Percentiles rank a stretch among this genome's conserved stretches.
phyloP scores from a whole-genome alignment of 1,139 yeast species.

The Geotrichum phurueaensis region DNA sequence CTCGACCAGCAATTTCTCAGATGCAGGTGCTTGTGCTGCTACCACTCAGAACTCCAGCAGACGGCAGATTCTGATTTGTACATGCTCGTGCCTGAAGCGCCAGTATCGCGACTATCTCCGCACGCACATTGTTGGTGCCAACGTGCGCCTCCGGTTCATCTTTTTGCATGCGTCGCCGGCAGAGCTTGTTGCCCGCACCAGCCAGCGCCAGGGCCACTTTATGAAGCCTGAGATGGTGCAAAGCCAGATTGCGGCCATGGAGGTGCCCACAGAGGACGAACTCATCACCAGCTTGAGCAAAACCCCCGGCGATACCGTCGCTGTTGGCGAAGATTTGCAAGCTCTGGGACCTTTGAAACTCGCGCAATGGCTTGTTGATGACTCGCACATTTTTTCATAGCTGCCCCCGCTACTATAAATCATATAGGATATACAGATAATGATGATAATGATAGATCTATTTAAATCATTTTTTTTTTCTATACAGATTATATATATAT shows the following conservation, averaged over 20 bases:
- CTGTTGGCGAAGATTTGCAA: background rate
- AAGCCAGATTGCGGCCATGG: constrained; percentile 69
- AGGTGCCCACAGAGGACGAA: constrained; percentile 46
- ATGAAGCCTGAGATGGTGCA: constrained; percentile 83
- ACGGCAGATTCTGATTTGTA: constrained; percentile 45
- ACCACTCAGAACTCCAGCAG: background rate
- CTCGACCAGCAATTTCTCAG: background rate
- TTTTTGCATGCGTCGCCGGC: constrained; percentile 62
- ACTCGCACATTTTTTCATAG: background rate
- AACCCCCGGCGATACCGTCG: background rate
- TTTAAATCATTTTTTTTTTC: no score
- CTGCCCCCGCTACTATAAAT: background rate
- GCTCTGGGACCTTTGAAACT: background rate
- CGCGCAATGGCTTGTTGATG: background rate
- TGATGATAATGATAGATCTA: no score
- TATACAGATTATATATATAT: background rate
- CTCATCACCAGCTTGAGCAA: background rate
- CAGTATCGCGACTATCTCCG: constrained; percentile 59
- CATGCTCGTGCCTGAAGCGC: constrained; percentile 81
- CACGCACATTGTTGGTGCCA: constrained; percentile 22
- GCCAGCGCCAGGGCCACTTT: constrained; percentile 61
- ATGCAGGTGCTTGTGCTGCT: background rate
- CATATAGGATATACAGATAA: background rate
- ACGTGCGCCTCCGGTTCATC: constrained; percentile 51
- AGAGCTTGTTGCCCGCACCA: constrained; percentile 55